Evolutionary conservation across 306 rosid genomes (phyloP).

Genomic region (Prunus persica): Prunus_persica_NCBIv2 NC_034010.1:18950501-18951000

Average conservation of each 20-base stretch:
- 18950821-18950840: not conserved
- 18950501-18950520: not conserved
- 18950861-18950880: not conserved
- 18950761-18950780: not conserved
- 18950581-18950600: not conserved
- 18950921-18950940: conserved; percentile 1
- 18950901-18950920: conserved; percentile 6
- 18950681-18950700: too few relatives aligned
- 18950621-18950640: not conserved
- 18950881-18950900: not conserved
- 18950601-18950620: not conserved
- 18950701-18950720: not conserved
- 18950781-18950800: not conserved
- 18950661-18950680: not conserved
- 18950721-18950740: not conserved
- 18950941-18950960: conserved; percentile 8
- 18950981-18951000: not conserved
- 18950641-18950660: not conserved
- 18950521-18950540: not conserved
- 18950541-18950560: not conserved
- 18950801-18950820: not conserved
- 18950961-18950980: conserved; percentile 5
- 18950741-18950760: not conserved
- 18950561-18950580: not conserved
- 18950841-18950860: not conserved